phyloP scores from a whole-genome alignment of 2,329 filamentous ascomycete species.

The Sporothrix variecibatus region DNA sequence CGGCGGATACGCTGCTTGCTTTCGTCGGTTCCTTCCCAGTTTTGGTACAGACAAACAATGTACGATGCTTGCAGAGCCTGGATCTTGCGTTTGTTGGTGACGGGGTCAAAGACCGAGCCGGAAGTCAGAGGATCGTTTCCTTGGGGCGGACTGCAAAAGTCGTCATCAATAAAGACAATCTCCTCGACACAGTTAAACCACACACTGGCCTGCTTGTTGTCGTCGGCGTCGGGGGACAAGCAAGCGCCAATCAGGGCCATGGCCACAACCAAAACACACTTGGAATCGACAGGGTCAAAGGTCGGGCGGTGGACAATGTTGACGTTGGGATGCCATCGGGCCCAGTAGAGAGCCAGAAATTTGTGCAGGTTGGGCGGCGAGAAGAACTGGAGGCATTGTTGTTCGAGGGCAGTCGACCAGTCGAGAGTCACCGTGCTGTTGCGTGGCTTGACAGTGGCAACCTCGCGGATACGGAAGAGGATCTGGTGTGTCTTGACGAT shows the following conservation, averaged over 20 bases:
- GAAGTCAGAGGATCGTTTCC: no score
- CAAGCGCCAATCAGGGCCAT: slow-evolving; percentile 20
- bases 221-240: slow-evolving; percentile 8
- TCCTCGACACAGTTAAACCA: slow-evolving; percentile 27
- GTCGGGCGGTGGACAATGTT: slow-evolving; percentile 21
- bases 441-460: slow-evolving; percentile 9
- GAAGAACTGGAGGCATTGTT: slow-evolving; percentile 21
- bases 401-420: slow-evolving; percentile 16
- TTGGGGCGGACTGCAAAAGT: slow-evolving; percentile 14
- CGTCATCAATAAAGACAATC: slow-evolving; percentile 19
- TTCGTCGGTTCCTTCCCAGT: slow-evolving; percentile 24
- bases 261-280: slow-evolving; percentile 4
- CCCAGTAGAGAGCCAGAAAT: slow-evolving; percentile 22
- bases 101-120: not conserved
- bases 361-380: slow-evolving; percentile 20
- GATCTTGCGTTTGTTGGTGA: slow-evolving; percentile 11
- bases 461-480: slow-evolving; percentile 14
- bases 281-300: not conserved
- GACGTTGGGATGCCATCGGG: slow-evolving; percentile 23
- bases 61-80: slow-evolving; percentile 23
- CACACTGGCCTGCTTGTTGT: slow-evolving; percentile 8
- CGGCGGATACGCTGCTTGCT: slow-evolving; percentile 24
- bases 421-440: slow-evolving; percentile 24
- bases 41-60: slow-evolving; percentile 23
- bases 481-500: slow-evolving; percentile 22